Conservation (phyloP, 371 early-diverging fungal species). For the Batrachochytrium dendrobatidis region DNA sequence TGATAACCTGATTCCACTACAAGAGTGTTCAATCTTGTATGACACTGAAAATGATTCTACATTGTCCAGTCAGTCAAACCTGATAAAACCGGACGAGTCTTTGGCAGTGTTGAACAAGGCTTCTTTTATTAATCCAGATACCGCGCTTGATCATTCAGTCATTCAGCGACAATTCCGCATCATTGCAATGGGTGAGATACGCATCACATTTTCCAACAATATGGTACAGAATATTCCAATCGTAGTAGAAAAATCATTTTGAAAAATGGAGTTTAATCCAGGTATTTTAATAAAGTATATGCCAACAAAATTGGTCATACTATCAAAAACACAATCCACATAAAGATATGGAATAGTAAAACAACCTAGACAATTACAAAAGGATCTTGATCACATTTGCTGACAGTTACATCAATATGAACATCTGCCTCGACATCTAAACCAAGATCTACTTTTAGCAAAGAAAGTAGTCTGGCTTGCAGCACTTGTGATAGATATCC, state of each 20-base stretch:
- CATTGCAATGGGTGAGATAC: constrained; percentile 16
- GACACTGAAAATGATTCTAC: too few species aligned
- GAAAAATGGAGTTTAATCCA: background rate
- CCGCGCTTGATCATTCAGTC: too few species aligned
- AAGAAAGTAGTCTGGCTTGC: constrained; percentile 51
- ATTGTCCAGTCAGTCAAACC: too few species aligned
- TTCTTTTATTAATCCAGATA: too few species aligned
- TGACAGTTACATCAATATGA: constrained; percentile 18
- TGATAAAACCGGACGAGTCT: too few species aligned
- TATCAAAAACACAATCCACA: too few species aligned
- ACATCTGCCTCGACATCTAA: constrained; percentile 14
- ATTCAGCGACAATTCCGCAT: background rate
- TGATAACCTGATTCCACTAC: too few species aligned
- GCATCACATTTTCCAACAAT: constrained; percentile 27
- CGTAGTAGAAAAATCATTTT: constrained; percentile 12
- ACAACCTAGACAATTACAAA: constrained; percentile 17
- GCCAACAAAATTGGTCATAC: too few species aligned
- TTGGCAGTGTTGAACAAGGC: too few species aligned
- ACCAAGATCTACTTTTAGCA: constrained; percentile 28
- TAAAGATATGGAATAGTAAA: too few species aligned
- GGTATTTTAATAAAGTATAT: too few species aligned
- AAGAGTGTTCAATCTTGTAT: too few species aligned
- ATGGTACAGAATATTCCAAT: constrained; percentile 29
- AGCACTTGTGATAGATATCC: constrained; percentile 75
- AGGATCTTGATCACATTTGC: constrained; percentile 21